Evolutionary conservation across 805 yeast species (phyloP).

Genomic region (Saturnispora mendoncae): DNA sequence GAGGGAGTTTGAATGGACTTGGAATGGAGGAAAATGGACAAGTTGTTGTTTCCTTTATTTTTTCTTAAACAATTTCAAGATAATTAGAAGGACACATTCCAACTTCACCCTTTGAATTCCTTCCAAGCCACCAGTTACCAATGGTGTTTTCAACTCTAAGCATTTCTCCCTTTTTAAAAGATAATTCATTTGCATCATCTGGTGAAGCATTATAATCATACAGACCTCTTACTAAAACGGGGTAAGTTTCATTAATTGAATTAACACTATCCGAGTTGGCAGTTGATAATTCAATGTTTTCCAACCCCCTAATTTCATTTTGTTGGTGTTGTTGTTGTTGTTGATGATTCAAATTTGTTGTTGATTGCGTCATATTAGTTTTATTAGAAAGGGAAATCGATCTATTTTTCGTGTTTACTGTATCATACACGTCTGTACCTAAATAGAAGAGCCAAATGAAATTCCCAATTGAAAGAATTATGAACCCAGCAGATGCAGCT

Average conservation of each 20-base stretch:
- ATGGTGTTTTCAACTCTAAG: conserved; percentile 85
- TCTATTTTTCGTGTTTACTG: too few species aligned
- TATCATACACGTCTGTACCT: conserved; percentile 59
- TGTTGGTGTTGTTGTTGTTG: too few species aligned
- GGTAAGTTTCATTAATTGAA: conserved; percentile 38
- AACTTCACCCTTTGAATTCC: conserved; percentile 78
- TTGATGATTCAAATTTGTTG: conserved; percentile 2
- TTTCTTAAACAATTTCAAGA: conserved; percentile 57
- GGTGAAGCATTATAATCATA: conserved; percentile 85
- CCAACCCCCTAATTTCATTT: conserved; percentile 5
- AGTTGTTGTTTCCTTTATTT: too few species aligned
- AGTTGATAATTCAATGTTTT: conserved; percentile 6
- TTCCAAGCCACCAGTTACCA: conserved; percentile 99
- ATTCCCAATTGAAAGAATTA: conserved; percentile 72
- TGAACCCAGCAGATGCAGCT: conserved; percentile 91
- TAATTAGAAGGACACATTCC: conserved; percentile 97
- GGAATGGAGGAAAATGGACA: not conserved
- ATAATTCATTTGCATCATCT: conserved; percentile 85
- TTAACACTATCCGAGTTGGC: not conserved
- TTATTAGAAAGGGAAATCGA: conserved; percentile 18
- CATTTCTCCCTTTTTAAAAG: conserved; percentile 86
- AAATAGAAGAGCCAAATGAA: conserved; percentile 80
- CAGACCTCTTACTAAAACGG: conserved; percentile 78
- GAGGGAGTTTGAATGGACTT: too few species aligned
- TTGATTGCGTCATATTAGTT: conserved; percentile 9